Evolutionary conservation across 2,329 filamentous ascomycete genomes (phyloP).

Genomic region (Cladosporium sp.): DNA sequence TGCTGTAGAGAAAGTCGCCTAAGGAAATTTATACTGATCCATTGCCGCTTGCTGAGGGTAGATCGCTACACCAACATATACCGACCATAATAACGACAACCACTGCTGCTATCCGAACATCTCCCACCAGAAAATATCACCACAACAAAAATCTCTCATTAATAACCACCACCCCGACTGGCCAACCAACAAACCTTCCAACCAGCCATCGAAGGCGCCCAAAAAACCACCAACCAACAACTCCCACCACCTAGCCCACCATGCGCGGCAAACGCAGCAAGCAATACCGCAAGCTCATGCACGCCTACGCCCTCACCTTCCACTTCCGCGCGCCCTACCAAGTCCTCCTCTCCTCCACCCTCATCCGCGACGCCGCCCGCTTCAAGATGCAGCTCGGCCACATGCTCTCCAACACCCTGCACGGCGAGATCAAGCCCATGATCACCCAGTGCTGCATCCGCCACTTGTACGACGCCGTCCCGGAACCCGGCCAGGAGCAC

Average conservation of each 20-base stretch:
- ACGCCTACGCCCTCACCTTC: constrained; percentile 83
- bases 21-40: not conserved
- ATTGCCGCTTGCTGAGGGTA: not conserved
- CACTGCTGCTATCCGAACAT: not conserved
- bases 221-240: not conserved
- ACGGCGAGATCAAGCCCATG: constrained; percentile 83
- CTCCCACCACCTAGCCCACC: constrained; percentile 37
- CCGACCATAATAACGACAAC: not conserved
- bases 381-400: constrained; percentile 88
- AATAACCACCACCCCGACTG: not conserved
- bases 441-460: constrained; percentile 81
- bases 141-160: not conserved
- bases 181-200: not conserved
- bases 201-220: not conserved
- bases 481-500: constrained; percentile 27
- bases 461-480: constrained; percentile 64
- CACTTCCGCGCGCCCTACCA: constrained; percentile 95
- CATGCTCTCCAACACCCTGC: constrained; percentile 77
- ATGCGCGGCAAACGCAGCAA: constrained; percentile 72
- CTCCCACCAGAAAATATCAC: not conserved
- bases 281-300: constrained; percentile 89
- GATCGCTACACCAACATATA: not conserved
- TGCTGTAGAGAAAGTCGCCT: not conserved
- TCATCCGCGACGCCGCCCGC: constrained; percentile 76
- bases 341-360: constrained; percentile 82